These are phyloP conservation scores for Lodderomyces elongisporus DNA, from an alignment of 1,139 yeast species.

Conservation along the genomic window DNA sequence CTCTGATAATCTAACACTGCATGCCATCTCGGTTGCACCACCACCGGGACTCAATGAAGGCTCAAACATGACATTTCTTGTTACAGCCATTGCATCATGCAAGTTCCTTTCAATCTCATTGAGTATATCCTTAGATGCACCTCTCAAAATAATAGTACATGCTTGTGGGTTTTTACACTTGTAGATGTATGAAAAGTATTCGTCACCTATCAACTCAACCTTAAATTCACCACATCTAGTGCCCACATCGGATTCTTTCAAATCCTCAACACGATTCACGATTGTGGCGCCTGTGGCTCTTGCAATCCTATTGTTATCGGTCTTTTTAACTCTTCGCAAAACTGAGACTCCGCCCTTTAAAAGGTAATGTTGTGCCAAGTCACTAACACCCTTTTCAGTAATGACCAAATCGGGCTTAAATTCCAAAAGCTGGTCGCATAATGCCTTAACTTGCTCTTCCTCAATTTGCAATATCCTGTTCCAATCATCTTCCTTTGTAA, in stretches of 20 bases:
- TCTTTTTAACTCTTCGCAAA: conserved; percentile 89
- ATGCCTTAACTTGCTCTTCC: conserved; percentile 88
- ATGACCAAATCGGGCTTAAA: conserved; percentile 91
- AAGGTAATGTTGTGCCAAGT: conserved; percentile 93
- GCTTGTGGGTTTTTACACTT: conserved; percentile 86
- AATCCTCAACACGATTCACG: conserved; percentile 91
- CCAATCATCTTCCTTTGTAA: conserved; percentile 96
- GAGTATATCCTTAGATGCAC: conserved; percentile 94
- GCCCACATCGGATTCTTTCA: conserved; percentile 88
- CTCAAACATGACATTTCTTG: conserved; percentile 91
- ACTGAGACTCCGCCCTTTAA: conserved; percentile 92
- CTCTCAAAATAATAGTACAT: conserved; percentile 87
- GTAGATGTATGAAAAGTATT: conserved; percentile 83
- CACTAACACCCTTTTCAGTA: conserved; percentile 98
- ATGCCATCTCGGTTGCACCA: conserved; percentile 99
- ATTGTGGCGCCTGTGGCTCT: conserved; percentile 98
- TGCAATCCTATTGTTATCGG: conserved; percentile 94
- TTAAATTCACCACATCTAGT: conserved; percentile 84
- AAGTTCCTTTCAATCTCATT: conserved; percentile 95
- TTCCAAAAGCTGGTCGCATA: conserved; percentile 82
- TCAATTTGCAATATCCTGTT: conserved; percentile 91
- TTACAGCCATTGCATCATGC: conserved; percentile 98
- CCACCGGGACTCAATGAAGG: conserved; percentile 98
- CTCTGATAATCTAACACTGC: conserved; percentile 81
- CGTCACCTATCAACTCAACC: conserved; percentile 95